Evolutionary conservation across 83 land plant genomes (phyloP).

Genomic region (Picea abies): DNA sequence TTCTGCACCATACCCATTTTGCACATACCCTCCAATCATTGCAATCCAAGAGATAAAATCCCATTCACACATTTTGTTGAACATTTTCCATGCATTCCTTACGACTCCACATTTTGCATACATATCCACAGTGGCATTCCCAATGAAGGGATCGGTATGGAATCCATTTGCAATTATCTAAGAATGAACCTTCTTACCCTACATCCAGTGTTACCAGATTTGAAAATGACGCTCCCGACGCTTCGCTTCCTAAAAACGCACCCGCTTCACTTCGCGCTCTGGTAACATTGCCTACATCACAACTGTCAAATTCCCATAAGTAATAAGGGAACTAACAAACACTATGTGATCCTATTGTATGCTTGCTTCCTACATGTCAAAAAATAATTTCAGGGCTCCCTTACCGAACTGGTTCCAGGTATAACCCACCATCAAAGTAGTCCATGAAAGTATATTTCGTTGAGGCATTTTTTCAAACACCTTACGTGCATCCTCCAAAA

Average conservation of each 20-base stretch:
- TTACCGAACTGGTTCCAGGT: conserved; percentile 29
- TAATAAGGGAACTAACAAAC: conserved; percentile 48
- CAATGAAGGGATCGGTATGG: background rate
- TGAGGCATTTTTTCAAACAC: conserved; percentile 49
- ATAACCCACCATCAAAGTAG: conserved; percentile 46
- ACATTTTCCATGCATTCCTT: background rate
- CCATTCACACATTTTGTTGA: background rate
- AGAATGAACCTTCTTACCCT: conserved; percentile 9
- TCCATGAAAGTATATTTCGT: conserved; percentile 47
- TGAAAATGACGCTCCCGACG: no score
- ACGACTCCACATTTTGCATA: conserved; percentile 11
- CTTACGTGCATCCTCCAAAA: conserved; percentile 23
- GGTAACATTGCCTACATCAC: background rate
- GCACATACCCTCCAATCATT: conserved; percentile 6
- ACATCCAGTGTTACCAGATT: no score
- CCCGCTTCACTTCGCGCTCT: no score
- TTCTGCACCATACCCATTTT: background rate
- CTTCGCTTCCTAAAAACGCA: no score
- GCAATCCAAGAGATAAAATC: conserved; percentile 10
- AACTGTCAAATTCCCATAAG: conserved; percentile 27
- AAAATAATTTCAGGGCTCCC: conserved; percentile 36
- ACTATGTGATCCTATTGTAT: conserved; percentile 29
- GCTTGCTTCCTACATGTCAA: conserved; percentile 31
- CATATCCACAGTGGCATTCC: conserved; percentile 12
- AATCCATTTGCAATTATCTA: background rate